These are phyloP conservation scores for Pseudogymnoascus sp. DNA, from an alignment of 2,329 filamentous ascomycete genomes.

Conservation along the genomic window DNA sequence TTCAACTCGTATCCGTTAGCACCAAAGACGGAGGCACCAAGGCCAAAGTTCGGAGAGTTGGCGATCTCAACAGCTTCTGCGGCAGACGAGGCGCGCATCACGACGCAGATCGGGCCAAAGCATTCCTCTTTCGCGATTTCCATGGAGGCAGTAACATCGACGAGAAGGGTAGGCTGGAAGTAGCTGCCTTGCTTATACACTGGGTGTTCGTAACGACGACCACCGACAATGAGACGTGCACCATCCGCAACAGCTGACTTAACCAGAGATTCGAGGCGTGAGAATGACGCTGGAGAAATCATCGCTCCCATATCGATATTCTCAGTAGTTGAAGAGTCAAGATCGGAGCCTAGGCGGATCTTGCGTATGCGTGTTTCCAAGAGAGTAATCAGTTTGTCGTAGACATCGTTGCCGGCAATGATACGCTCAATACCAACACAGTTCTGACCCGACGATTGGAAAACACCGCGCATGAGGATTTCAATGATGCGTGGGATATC, in stretches of 20 bases:
- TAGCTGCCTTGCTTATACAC: constrained; percentile 75
- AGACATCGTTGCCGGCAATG: constrained; percentile 69
- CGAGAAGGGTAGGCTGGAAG: constrained; percentile 83
- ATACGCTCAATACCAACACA: constrained; percentile 96
- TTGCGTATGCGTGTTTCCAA: constrained; percentile 67
- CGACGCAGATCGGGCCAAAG: constrained; percentile 82
- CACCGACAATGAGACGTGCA: constrained; percentile 75
- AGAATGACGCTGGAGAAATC: constrained; percentile 73
- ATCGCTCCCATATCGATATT: constrained; percentile 80
- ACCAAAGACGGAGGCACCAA: constrained; percentile 86
- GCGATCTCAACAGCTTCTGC: constrained; percentile 66
- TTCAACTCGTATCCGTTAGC: constrained; percentile 54
- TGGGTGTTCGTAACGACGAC: constrained; percentile 64
- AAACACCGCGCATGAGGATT: constrained; percentile 83
- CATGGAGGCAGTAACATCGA: constrained; percentile 84
- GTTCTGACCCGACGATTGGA: constrained; percentile 94
- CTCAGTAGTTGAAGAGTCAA: constrained; percentile 38
- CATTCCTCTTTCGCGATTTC: constrained; percentile 82
- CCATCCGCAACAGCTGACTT: constrained; percentile 69
- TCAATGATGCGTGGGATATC: constrained; percentile 69
- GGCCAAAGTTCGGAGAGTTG: constrained; percentile 77
- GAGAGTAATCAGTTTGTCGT: constrained; percentile 62
- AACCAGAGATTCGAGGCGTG: constrained; percentile 69
- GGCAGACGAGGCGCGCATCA: constrained; percentile 66
- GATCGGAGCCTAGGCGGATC: constrained; percentile 67